phyloP scores from a whole-genome alignment of 73 alveolate genomes.

The Tetrahymena malaccensis region DNA sequence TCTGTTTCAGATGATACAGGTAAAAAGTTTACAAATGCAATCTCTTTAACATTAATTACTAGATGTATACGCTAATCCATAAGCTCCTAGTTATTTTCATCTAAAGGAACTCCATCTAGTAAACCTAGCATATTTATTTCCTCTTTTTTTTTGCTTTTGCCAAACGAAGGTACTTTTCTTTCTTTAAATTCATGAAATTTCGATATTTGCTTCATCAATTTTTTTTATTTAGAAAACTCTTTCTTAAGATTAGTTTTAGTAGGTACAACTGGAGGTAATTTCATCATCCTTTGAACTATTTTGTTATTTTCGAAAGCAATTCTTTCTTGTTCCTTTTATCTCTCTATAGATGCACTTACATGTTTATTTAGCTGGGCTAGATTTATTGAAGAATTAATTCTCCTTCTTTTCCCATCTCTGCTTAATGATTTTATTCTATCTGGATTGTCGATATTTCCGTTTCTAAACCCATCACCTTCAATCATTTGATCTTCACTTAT shows the following conservation, averaged over 20 bases:
- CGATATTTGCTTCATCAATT: not conserved
- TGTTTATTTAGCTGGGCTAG: not conserved
- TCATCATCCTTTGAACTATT: not conserved
- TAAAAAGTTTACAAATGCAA: not conserved
- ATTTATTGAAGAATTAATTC: not conserved
- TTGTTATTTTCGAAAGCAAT: not conserved
- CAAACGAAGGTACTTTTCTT: not conserved
- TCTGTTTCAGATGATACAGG: not conserved
- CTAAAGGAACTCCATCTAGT: not conserved
- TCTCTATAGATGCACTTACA: not conserved
- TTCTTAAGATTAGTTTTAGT: not conserved
- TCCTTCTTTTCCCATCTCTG: not conserved
- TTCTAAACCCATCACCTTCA: not conserved
- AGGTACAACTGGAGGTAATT: not conserved
- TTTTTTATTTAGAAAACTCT: not conserved
- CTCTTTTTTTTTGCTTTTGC: not conserved
- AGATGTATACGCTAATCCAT: not conserved
- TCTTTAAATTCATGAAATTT: not conserved
- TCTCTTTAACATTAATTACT: not conserved
- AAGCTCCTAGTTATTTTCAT: not conserved
- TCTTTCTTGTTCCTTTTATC: not conserved
- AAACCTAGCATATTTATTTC: not conserved
- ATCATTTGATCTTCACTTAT: not conserved
- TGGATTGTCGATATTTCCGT: not conserved
- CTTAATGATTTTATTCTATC: not conserved